Evolutionary conservation across 805 yeast genomes (phyloP).

Genomic region (Cyberlindnera euphorbiae): DNA sequence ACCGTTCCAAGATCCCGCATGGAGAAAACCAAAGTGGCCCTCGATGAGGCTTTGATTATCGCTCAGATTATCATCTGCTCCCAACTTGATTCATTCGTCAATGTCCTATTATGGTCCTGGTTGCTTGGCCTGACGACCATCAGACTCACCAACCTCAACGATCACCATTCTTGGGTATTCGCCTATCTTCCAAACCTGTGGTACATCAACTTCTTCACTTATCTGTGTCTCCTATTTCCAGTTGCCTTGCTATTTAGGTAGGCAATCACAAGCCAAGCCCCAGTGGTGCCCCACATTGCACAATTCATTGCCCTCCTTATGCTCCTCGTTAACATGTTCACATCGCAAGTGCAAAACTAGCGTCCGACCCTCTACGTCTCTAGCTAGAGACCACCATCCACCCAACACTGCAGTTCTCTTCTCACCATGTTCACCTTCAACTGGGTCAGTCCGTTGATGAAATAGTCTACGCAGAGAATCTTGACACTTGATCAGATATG

Average conservation of each 20-base stretch:
- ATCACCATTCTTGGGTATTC: constrained; percentile 20
- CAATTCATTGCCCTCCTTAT: constrained; percentile 43
- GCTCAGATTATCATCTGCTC: constrained; percentile 35
- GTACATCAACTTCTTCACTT: constrained; percentile 53
- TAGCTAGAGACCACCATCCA: constrained; percentile 62
- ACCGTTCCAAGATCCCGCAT: constrained; percentile 41
- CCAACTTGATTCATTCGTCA: constrained; percentile 17
- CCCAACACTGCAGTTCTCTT: constrained; percentile 64
- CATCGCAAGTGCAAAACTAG: constrained; percentile 64
- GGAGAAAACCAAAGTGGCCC: constrained; percentile 51
- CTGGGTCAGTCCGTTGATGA: constrained; percentile 72
- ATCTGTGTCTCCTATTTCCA: constrained; percentile 42
- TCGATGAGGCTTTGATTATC: constrained; percentile 43
- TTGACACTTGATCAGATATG: constrained; percentile 66
- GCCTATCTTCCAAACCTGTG: constrained; percentile 52
- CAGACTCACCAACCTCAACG: constrained; percentile 32
- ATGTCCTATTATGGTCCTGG: constrained; percentile 28
- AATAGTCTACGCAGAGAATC: constrained; percentile 54
- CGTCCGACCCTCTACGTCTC: constrained; percentile 51
- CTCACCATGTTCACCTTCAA: constrained; percentile 61
- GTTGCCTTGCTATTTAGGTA: constrained; percentile 53
- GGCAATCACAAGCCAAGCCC: constrained; percentile 41
- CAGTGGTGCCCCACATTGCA: constrained; percentile 35
- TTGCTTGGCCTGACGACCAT: constrained; percentile 26
- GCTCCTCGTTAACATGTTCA: constrained; percentile 45